Base-by-base conservation (phyloP, 306 rosid genomes). In the Prunus padus region DNA sequence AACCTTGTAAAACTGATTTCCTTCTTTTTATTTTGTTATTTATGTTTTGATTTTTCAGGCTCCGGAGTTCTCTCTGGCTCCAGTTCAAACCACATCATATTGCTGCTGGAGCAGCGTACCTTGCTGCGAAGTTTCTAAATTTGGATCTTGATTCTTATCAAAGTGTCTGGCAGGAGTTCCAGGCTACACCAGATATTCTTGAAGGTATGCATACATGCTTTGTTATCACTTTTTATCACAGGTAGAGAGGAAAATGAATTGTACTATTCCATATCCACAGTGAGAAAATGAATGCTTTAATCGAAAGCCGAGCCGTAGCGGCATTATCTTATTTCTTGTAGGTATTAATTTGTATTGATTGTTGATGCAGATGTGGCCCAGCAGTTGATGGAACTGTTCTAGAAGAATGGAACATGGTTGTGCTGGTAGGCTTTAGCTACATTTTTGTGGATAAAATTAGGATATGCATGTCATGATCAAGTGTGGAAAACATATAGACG, bases 51-150 rank as follows among this genome's bases (percentile, higher is more conserved):
- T 72, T 77, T 79, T 90, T 85, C 77, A 96, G 99, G 93, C 97
- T 96, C 68, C 87, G 99, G 75, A 96, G 97, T 78, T 96, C 98
- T 42, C 91, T 96, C 44, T 96, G 98, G 99, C 98, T 96, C 81
- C 99, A 96, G 80, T 96, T 96, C 78, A 90, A 90, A 78, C 96
- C 99, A 40, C 91, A 90, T 79, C 96, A 96, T 75, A 96, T 96
- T 77, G 99, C 99, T 22, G 99, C 97, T 63, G 99, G 99, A 80
- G 98, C 98, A 71, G 89, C 92, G 20, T 90, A 84, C 85, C 97
- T 96, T 71, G 97, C 98, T 31, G 91, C 94, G 33, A 90, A 87
- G 85, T 88, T 87, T 85, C 82, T 96, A 69, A 86, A 90, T 84
- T 72, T 92, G 88, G 96, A 96, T 83, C 89, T 90, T 65, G 78